Evolutionary conservation across 1,284 basidiomycete species (phyloP).

Genomic region (Melampsora larici-populina): DNA sequence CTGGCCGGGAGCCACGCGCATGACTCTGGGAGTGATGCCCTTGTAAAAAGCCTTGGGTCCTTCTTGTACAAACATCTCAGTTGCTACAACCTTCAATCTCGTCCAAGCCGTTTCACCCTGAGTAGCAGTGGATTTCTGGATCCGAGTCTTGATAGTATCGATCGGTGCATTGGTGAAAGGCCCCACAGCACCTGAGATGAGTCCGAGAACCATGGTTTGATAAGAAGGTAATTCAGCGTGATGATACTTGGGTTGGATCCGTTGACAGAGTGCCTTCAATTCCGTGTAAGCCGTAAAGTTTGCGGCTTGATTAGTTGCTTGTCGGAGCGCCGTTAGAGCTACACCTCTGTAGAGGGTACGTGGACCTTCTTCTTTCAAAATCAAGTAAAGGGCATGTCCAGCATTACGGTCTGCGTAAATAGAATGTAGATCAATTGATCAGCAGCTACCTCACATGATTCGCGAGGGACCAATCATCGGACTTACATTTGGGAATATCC

Average conservation of each 20-base stretch:
- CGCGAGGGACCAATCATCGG: not conserved
- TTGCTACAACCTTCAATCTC: constrained; percentile 72
- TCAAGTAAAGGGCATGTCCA: constrained; percentile 91
- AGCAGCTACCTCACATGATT: not conserved
- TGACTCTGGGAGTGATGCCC: constrained; percentile 88
- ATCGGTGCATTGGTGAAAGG: constrained; percentile 96
- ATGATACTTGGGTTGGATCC: constrained; percentile 70
- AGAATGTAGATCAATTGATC: not conserved
- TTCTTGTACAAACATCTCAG: constrained; percentile 90
- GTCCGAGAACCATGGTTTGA: constrained; percentile 88
- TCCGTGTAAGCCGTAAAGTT: constrained; percentile 99
- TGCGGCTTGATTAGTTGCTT: constrained; percentile 97
- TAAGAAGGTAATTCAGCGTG: constrained; percentile 72
- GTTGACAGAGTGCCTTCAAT: constrained; percentile 76
- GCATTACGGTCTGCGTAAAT: constrained; percentile 62
- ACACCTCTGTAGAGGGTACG: constrained; percentile 87
- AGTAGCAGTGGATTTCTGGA: constrained; percentile 74
- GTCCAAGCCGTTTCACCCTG: constrained; percentile 71
- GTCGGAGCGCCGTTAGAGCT: constrained; percentile 82
- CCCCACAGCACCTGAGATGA: constrained; percentile 95
- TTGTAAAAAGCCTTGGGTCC: constrained; percentile 88
- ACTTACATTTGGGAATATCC: constrained; percentile 83
- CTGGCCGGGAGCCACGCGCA: constrained; percentile 88
- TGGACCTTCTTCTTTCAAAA: constrained; percentile 87
- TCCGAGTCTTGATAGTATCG: constrained; percentile 88